Conservation (phyloP, 345 rosid genomes). For the Aquilaria yunnanensis region DNA sequence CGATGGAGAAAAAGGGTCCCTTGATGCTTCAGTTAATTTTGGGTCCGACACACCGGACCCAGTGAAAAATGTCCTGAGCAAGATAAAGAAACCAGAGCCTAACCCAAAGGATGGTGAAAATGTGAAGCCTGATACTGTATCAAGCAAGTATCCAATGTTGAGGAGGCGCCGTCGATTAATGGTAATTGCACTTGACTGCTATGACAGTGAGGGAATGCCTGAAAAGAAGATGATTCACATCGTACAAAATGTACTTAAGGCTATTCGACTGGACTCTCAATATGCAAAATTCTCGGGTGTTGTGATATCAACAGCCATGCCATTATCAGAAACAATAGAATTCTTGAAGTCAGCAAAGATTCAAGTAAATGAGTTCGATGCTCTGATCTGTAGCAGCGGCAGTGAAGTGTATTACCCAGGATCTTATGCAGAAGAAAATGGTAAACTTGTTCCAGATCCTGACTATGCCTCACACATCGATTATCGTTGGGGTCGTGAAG, state of each 20-base stretch:
- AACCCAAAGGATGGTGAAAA: conserved; percentile 35
- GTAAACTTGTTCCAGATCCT: conserved; percentile 72
- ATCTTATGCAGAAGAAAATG: conserved; percentile 44
- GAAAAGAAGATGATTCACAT: conserved; percentile 53
- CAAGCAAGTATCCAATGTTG: conserved; percentile 69
- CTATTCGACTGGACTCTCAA: conserved; percentile 52
- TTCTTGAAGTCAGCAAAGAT: conserved; percentile 62
- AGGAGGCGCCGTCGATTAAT: conserved; percentile 69
- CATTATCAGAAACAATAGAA: conserved; percentile 47
- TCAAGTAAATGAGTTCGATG: conserved; percentile 73
- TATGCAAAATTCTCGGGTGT: conserved; percentile 61
- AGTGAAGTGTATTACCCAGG: conserved; percentile 91
- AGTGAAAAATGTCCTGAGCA: conserved; percentile 69
- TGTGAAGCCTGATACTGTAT: conserved; percentile 42
- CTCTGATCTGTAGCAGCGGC: conserved; percentile 90
- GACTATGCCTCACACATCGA: conserved; percentile 87
- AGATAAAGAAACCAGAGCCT: conserved; percentile 49
- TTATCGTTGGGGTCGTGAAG: conserved; percentile 87
- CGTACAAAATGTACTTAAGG: conserved; percentile 62
- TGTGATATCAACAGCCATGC: conserved; percentile 81
- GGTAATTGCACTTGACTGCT: conserved; percentile 78
- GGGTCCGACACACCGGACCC: conserved; percentile 47
- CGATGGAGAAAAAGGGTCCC: conserved; percentile 76
- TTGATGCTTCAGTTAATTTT: conserved; percentile 40
- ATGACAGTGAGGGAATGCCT: conserved; percentile 51